Evolutionary conservation across 2,329 filamentous ascomycete species (phyloP).

Genomic region (Epichloe elymi): DNA sequence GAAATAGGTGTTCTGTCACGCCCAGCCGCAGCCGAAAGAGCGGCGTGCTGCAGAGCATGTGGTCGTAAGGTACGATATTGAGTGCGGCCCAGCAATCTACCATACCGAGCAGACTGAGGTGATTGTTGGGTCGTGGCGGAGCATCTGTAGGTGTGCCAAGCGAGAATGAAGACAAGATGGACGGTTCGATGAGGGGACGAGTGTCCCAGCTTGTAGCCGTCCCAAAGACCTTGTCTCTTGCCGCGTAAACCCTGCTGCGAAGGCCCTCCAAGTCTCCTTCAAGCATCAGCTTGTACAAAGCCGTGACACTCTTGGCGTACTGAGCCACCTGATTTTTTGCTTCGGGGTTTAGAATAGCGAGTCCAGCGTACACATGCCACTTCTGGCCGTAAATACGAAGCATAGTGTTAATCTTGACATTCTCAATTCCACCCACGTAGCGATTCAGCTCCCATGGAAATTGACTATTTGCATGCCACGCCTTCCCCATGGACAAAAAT

Average conservation of each 20-base stretch:
- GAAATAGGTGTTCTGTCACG: constrained; percentile 93
- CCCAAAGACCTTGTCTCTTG: constrained; percentile 62
- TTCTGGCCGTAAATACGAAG: constrained; percentile 96
- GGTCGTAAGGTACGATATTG: constrained; percentile 90
- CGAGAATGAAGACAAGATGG: constrained; percentile 79
- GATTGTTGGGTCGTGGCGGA: constrained; percentile 66
- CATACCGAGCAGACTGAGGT: constrained; percentile 86
- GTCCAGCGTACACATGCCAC: constrained; percentile 97
- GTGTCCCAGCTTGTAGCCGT: constrained; percentile 48
- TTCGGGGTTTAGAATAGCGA: constrained; percentile 91
- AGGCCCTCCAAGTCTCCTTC: constrained; percentile 69
- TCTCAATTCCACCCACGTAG: constrained; percentile 94
- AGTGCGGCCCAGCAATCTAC: constrained; percentile 97
- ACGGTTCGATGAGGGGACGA: constrained; percentile 63
- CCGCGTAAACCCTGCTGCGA: constrained; percentile 50
- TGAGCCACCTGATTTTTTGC: constrained; percentile 83
- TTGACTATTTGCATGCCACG: constrained; percentile 88
- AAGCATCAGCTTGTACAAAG: constrained; percentile 94
- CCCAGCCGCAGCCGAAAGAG: constrained; percentile 93
- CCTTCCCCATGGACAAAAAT: constrained; percentile 94
- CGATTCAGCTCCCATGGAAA: constrained; percentile 96
- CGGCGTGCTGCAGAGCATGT: constrained; percentile 98
- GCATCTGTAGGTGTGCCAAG: constrained; percentile 55
- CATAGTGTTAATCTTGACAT: constrained; percentile 98
- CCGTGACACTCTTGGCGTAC: constrained; percentile 84